phyloP scores from a whole-genome alignment of 768 basidiomycete genomes.

The Crepidotus variabilis region DNA sequence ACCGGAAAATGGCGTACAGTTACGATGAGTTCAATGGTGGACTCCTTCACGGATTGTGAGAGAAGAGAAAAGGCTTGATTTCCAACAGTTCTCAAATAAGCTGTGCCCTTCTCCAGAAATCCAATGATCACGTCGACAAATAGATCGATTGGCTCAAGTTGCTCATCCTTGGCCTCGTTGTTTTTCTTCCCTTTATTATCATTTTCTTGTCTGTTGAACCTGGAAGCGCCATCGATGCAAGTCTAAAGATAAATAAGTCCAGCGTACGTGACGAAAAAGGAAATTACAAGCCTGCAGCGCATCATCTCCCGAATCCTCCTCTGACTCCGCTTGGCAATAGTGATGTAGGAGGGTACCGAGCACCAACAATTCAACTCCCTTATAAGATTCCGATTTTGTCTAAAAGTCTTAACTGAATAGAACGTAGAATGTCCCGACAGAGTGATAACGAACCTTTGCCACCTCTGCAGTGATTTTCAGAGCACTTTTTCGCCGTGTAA shows the following conservation, averaged over 20 bases:
- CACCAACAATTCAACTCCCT: slow-evolving; percentile 70
- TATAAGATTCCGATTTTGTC: slow-evolving; percentile 47
- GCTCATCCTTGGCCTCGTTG: slow-evolving; percentile 27
- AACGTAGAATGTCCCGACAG: not conserved
- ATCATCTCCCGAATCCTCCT: slow-evolving; percentile 39
- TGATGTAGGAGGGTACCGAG: slow-evolving; percentile 67
- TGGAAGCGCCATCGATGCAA: slow-evolving; percentile 54
- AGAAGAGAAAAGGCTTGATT: slow-evolving; percentile 78
- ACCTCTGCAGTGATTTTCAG: slow-evolving; percentile 38
- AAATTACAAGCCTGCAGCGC: slow-evolving; percentile 55
- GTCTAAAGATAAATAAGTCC: slow-evolving; percentile 34
- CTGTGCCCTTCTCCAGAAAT: slow-evolving; percentile 78
- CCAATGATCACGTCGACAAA: slow-evolving; percentile 90
- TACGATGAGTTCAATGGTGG: slow-evolving; percentile 78
- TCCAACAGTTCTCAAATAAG: slow-evolving; percentile 75
- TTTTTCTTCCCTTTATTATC: slow-evolving; percentile 36
- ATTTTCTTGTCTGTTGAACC: slow-evolving; percentile 45
- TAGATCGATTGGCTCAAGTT: slow-evolving; percentile 65
- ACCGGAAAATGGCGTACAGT: slow-evolving; percentile 47
- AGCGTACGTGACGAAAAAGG: not conserved
- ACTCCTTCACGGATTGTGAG: slow-evolving; percentile 58
- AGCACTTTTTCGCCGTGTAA: slow-evolving; percentile 41
- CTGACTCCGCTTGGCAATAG: slow-evolving; percentile 63
- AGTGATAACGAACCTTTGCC: slow-evolving; percentile 32
- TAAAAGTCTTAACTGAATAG: slow-evolving; percentile 15